Evolutionary conservation across 2,329 filamentous ascomycete genomes (phyloP).

Genomic region (Sarocladium oryzae): DNA sequence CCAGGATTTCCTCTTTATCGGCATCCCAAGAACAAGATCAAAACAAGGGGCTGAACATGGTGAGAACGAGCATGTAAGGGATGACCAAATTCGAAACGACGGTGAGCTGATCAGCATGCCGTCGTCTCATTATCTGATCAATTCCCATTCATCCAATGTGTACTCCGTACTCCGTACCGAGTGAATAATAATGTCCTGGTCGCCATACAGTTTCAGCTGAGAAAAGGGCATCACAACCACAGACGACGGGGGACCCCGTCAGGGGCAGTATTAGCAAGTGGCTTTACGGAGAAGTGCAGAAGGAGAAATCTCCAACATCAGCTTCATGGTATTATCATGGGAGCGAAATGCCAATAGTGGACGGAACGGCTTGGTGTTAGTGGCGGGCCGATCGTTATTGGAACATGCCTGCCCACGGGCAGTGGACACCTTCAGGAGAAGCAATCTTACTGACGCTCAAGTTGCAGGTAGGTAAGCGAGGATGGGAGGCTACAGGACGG

Average conservation of each 20-base stretch:
- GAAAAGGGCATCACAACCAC: too few species aligned
- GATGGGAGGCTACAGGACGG: not conserved
- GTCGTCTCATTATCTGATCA: not conserved
- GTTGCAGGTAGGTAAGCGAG: not conserved
- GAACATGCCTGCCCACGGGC: not conserved
- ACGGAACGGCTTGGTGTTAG: not conserved
- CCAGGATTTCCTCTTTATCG: not conserved
- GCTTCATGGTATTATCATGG: too few species aligned
- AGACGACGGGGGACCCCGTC: too few species aligned
- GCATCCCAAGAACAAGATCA: slow-evolving; percentile 1
- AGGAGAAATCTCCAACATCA: too few species aligned
- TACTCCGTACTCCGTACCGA: too few species aligned
- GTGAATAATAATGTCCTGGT: too few species aligned
- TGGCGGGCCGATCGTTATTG: slow-evolving; percentile 7
- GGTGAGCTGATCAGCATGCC: not conserved
- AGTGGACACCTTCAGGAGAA: not conserved
- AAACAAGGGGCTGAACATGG: not conserved
- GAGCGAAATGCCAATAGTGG: too few species aligned
- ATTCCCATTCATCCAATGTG: not conserved
- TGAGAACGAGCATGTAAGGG: slow-evolving; percentile 4
- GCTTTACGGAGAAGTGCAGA: too few species aligned
- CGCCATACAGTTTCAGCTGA: too few species aligned
- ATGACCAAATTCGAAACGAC: not conserved
- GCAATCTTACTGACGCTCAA: slow-evolving; percentile 7
- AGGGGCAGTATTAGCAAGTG: too few species aligned